A percentile compares a stretch with the other conserved stretches of the same genome.
phyloP scores from a whole-genome alignment of 1,284 basidiomycete genomes.

The Cryptococcus sp. region DNA sequence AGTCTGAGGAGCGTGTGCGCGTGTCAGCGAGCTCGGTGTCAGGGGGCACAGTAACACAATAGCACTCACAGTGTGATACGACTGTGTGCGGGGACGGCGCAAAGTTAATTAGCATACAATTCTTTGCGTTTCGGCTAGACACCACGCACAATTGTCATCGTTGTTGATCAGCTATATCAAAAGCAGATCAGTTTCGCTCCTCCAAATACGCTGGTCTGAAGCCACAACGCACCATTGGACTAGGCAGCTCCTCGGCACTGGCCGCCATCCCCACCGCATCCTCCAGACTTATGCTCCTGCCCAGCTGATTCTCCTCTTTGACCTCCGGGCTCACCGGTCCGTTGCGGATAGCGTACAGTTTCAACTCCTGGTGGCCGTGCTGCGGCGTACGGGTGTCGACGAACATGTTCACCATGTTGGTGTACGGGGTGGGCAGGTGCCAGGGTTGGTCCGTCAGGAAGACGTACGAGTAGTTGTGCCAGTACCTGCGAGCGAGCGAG shows the following conservation, averaged over 20 bases:
- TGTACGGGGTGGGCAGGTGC: conserved; percentile 54
- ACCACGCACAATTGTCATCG: conserved; percentile 32
- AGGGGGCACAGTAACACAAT: neutral
- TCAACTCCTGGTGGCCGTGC: conserved; percentile 9
- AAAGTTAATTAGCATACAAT: neutral
- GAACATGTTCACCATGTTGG: conserved; percentile 13
- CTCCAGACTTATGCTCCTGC: conserved; percentile 15
- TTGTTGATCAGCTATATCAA: conserved; percentile 29
- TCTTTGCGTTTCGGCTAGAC: neutral
- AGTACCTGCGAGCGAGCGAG: conserved; percentile 25
- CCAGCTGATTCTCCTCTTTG: conserved; percentile 21
- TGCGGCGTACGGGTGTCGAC: conserved; percentile 1
- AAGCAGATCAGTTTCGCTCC: neutral
- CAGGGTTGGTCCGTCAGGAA: conserved; percentile 56
- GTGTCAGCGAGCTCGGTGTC: neutral
- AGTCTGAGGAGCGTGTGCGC: conserved; percentile 20
- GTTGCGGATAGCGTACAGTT: conserved; percentile 20
- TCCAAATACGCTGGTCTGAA: neutral
- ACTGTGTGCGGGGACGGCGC: conserved; percentile 13
- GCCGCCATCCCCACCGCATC: conserved; percentile 16
- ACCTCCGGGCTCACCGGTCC: conserved; percentile 17
- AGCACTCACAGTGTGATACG: conserved; percentile 31
- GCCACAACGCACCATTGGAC: conserved; percentile 18
- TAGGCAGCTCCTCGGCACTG: conserved; percentile 16
- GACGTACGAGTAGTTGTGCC: conserved; percentile 33